Conservation (phyloP, 352 stramenopile genomes). For the Pilasporangium apinafurcum region DNA sequence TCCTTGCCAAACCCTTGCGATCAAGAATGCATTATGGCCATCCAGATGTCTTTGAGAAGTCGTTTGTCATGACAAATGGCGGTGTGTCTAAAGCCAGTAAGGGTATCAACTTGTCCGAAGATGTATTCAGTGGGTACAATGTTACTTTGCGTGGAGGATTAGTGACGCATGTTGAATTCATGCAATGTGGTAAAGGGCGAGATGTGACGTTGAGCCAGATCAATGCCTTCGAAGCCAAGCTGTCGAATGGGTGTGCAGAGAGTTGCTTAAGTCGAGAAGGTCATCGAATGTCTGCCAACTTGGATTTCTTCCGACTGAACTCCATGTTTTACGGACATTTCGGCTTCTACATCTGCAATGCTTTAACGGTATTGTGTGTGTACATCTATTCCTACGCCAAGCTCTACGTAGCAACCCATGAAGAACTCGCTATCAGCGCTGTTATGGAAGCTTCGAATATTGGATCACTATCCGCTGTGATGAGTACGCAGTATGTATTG, state of each 20-base stretch:
- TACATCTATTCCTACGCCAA: slow-evolving; percentile 86
- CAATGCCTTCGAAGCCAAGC: slow-evolving; percentile 85
- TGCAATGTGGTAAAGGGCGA: slow-evolving; percentile 85
- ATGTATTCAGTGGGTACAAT: slow-evolving; percentile 88
- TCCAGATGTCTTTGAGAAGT: slow-evolving; percentile 86
- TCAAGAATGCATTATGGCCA: slow-evolving; percentile 86
- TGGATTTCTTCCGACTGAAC: slow-evolving; percentile 86
- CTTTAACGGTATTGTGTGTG: slow-evolving; percentile 79
- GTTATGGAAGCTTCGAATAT: slow-evolving; percentile 59
- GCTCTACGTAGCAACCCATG: slow-evolving; percentile 73
- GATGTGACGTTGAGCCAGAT: slow-evolving; percentile 87
- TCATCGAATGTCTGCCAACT: slow-evolving; percentile 63
- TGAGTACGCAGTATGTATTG: slow-evolving; percentile 85
- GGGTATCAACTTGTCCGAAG: slow-evolving; percentile 85
- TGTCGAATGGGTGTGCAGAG: slow-evolving; percentile 81
- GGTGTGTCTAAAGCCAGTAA: slow-evolving; percentile 85
- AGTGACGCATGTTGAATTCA: slow-evolving; percentile 84
- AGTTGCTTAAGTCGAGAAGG: slow-evolving; percentile 77
- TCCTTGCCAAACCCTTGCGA: slow-evolving; percentile 70
- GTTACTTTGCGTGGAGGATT: slow-evolving; percentile 72
- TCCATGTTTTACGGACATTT: slow-evolving; percentile 88
- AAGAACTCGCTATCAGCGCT: slow-evolving; percentile 44
- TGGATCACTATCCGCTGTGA: slow-evolving; percentile 59
- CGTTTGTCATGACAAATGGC: slow-evolving; percentile 77
- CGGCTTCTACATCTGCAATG: slow-evolving; percentile 88